Percentiles rank a stretch among this genome's conserved stretches.
These are phyloP conservation scores for Leptographium wingfieldii DNA, from an alignment of 2,329 filamentous ascomycete species.

Conservation along the genomic window DNA sequence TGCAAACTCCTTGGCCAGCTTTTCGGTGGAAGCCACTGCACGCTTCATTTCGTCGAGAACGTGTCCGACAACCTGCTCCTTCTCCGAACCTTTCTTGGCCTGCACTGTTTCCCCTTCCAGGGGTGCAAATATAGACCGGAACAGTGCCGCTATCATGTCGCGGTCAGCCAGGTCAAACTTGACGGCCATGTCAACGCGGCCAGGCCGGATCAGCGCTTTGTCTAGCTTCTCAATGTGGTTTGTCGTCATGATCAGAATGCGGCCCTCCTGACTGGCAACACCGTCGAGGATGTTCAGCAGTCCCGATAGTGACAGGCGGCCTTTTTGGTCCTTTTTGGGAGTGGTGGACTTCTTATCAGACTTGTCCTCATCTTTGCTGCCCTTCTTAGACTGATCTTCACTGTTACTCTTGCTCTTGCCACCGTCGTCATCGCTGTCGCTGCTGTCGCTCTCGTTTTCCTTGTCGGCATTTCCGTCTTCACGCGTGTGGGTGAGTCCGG, in stretches of 20 bases:
- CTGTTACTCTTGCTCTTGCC: not conserved
- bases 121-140: slow-evolving; percentile 43
- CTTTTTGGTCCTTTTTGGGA: slow-evolving; percentile 2
- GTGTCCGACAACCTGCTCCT: not conserved
- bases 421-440: slow-evolving; percentile 6
- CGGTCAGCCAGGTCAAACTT: slow-evolving; percentile 42
- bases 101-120: slow-evolving; percentile 26
- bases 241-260: slow-evolving; percentile 54
- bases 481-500: slow-evolving; percentile 52
- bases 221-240: slow-evolving; percentile 50
- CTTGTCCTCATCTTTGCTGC: not conserved
- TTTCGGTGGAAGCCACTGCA: slow-evolving; percentile 19
- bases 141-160: slow-evolving; percentile 40
- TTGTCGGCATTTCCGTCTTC: slow-evolving; percentile 18
- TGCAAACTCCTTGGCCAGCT: slow-evolving; percentile 36
- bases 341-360: not conserved
- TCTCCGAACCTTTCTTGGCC: not conserved
- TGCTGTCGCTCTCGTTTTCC: slow-evolving; percentile 8
- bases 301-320: slow-evolving; percentile 54
- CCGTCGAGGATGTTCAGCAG: slow-evolving; percentile 74
- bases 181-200: slow-evolving; percentile 47
- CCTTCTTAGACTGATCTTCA: slow-evolving; percentile 3
- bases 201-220: slow-evolving; percentile 49
- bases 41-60: not conserved
- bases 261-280: slow-evolving; percentile 49